phyloP scores from a whole-genome alignment of 176 grass and related monocot species.

The Panicum miliaceum region DNA sequence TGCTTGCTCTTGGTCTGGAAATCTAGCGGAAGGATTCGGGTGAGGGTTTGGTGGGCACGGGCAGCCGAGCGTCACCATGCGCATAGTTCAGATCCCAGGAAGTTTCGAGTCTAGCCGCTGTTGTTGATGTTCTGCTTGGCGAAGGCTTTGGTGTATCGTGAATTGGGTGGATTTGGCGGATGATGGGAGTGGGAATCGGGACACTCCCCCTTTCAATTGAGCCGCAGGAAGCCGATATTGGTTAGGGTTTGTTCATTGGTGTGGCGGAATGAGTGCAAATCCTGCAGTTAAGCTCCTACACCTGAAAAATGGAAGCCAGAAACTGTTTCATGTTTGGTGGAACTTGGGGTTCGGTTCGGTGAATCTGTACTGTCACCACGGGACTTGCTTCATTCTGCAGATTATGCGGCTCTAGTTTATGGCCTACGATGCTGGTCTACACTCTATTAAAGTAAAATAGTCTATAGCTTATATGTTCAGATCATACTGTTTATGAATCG shows the following conservation, averaged over 20 bases:
- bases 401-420: slow-evolving; percentile 8
- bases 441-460: slow-evolving; percentile 2
- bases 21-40: too few species aligned
- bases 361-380: neutral
- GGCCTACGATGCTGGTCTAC: slow-evolving; percentile 9
- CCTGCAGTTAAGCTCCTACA: slow-evolving; percentile 1
- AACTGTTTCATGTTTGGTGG: neutral
- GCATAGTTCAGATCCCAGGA: neutral
- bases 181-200: neutral
- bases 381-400: neutral
- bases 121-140: neutral
- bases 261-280: neutral
- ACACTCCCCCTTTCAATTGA: neutral
- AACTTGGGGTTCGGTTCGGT: neutral
- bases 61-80: neutral
- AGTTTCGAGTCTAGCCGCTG: neutral
- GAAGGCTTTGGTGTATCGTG: neutral
- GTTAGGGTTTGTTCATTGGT: neutral
- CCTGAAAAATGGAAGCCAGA: slow-evolving; percentile 1
- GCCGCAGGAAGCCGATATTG: neutral
- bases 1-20: neutral
- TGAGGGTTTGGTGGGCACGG: too few species aligned
- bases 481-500: slow-evolving; percentile 5
- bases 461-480: slow-evolving; percentile 37
- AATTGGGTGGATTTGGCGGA: slow-evolving; percentile 4